Conservation (phyloP, 306 rosid species). For the Pyrus betulifolia region DNA sequence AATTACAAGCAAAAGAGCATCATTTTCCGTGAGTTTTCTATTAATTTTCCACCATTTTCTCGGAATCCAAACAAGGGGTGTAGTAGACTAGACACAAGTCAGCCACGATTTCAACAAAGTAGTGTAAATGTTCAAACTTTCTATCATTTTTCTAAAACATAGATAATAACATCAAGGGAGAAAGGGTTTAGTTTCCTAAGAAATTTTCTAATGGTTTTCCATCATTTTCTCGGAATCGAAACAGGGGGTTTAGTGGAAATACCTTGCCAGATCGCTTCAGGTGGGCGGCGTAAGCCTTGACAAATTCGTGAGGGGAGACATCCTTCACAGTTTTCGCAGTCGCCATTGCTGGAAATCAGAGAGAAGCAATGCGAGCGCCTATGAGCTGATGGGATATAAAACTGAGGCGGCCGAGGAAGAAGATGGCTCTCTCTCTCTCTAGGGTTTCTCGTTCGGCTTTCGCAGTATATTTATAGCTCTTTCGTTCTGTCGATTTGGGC, state of each 20-base stretch:
- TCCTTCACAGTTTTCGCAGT: constrained; percentile 47
- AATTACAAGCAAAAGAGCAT: background rate
- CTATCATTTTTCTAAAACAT: background rate
- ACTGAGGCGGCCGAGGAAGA: constrained; percentile 3
- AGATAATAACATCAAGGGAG: background rate
- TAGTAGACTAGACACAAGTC: background rate
- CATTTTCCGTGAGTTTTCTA: background rate
- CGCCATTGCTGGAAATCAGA: constrained; percentile 25
- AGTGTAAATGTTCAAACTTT: background rate
- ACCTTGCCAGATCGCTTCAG: constrained; percentile 55
- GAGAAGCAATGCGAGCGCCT: background rate
- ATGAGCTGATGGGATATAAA: background rate
- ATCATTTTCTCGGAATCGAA: background rate
- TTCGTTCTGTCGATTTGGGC: background rate
- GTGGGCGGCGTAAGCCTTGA: constrained; percentile 46
- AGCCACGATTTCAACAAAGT: background rate
- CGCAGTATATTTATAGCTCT: background rate
- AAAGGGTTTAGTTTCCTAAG: background rate
- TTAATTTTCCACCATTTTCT: background rate
- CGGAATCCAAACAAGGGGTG: background rate
- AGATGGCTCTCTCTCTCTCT: constrained; percentile 3
- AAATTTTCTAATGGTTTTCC: background rate
- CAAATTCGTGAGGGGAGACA: constrained; percentile 52
- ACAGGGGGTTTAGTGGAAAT: background rate
- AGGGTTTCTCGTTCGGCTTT: constrained; percentile 1